Base-by-base conservation (phyloP, 2,329 filamentous ascomycete genomes). In the Fulvia fulva region DNA sequence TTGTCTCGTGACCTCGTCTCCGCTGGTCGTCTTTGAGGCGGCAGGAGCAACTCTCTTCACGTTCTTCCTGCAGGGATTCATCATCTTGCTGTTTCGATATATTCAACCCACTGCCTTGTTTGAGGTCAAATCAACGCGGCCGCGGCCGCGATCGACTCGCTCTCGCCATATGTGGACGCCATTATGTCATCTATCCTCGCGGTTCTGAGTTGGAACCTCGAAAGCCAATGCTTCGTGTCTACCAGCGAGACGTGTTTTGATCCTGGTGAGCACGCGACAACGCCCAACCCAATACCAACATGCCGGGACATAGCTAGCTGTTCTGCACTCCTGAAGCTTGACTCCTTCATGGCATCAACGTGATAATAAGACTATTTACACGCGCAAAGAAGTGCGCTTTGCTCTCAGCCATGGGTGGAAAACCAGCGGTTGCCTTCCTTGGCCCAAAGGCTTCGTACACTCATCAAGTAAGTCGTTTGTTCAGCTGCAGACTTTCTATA, bases 391-490 rank as follows among this genome's bases (percentile, higher is more conserved):
- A 14, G 5, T n/a, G 37, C 21, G 19, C 44, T 47, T 23, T 12
- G 21, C 1, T 22, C 8, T 21, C 25, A 23, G 21, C 44, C 26
- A 50, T 50, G 47, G 22, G 47, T 50, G 41, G 59, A 22, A 58
- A 63, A 37, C 57, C 62, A 16, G 51, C 58, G 2, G 73, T 84
- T 25, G 81, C 84, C 44, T 89, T 84, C 68, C 73, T 89, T 28
- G 86, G 86, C 7, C 86, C 86, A 3, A 73, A 78, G 65, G 84
- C 84, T 23, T 87, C 85, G 32, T 89, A 88, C 70, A 88, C 86
- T 26, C 86, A 89, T 71, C 86, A 88, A 80, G 86, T 87, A 68
- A 60, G 71, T 60, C 14, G 6, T 3, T 37, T 1, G 3, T 16
- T 3, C 23, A 6, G 7, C 45, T 22, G 47, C 16, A 14, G 26